Base-by-base conservation (phyloP, 2,329 filamentous ascomycete genomes). In the Bretziella fagacearum region DNA sequence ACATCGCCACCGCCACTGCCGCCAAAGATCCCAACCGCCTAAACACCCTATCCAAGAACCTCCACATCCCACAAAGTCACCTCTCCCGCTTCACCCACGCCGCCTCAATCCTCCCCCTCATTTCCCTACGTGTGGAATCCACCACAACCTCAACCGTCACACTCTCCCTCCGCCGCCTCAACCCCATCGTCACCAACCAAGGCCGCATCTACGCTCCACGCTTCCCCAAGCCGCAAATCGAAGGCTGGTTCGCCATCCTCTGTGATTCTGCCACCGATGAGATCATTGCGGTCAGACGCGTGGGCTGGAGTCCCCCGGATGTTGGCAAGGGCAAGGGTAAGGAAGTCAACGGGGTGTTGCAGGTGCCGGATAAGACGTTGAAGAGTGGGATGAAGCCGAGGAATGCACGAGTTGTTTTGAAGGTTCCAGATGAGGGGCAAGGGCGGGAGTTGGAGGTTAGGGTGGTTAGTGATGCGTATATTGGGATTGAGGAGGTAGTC, bases 151-250 rank as follows among this genome's bases (percentile, higher is more conserved):
- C 40, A 2, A 74, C 74, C 0, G 58, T 94, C 2, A 74, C 71
- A 0, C 65, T 91, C 8, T 63, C 64, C 2, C 59, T 95, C 11
- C 68, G 66, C 35, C 77, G 87, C 0, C 64, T 73, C 43, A 94
- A 93, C 60, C 59, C 72, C 1, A 62, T 80, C 3, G 65, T 67
- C 10, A 73, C 81, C 57, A 65, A 69, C 6, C 81, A 86, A 1
- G 78, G 74, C 42, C 74, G 81, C 51, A 81, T 95, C 58, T 94
- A 80, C 56, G 85, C 91, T 0, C 89, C 93, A 2, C 73, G 74
- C 18, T 96, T 93, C 63, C 89, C 89, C 1, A 98, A 98, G 63
- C 78, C 86, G 13, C 91, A 98, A 62, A 91, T 78, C 0, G 91
- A 98, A 58, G 87, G 87, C 0, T 96, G 80, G 73, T 96, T 98